Evolutionary conservation across 176 grass and related monocot species (phyloP).

Genomic region (Zea mays): Zm-B73-REFERENCE-NAM-5.0 NC_050096.1:65385501-65386000

Average conservation of each 20-base stretch:
- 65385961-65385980: no score
- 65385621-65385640: background rate
- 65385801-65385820: no score
- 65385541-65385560: background rate
- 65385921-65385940: no score
- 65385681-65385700: background rate
- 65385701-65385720: background rate
- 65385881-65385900: no score
- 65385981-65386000: no score
- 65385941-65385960: no score
- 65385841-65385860: background rate
- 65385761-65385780: background rate
- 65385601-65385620: slow-evolving; percentile 3
- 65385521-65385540: no score
- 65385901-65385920: no score
- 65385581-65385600: background rate
- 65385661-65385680: background rate
- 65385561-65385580: background rate
- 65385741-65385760: background rate
- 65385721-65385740: background rate
- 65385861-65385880: no score
- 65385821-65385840: background rate
- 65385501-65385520: background rate
- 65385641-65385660: background rate
- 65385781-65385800: background rate